A percentile compares a stretch with the other conserved stretches of the same genome.
Evolutionary conservation across 1,284 basidiomycete genomes (phyloP).

Genomic region (Cerrena zonata): DNA sequence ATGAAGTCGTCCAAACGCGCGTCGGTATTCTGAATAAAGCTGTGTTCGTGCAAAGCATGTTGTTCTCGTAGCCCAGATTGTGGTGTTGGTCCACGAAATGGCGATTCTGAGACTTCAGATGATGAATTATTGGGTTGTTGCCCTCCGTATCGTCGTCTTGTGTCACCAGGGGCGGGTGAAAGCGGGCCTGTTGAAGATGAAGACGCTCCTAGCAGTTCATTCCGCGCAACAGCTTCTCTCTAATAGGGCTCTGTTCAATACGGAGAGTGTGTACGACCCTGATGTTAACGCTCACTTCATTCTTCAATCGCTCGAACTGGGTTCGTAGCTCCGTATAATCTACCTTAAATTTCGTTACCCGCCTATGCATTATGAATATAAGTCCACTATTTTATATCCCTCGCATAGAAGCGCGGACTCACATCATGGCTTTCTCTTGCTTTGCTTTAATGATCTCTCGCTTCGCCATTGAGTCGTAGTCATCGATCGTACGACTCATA

Average conservation of each 20-base stretch:
- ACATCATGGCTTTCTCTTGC: conserved; percentile 91
- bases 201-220: conserved; percentile 50
- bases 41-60: conserved; percentile 79
- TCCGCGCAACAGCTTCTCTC: conserved; percentile 53
- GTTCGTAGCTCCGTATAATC: conserved; percentile 68
- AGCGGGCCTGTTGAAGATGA: conserved; percentile 42
- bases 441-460: conserved; percentile 91
- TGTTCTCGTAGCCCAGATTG: conserved; percentile 60
- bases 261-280: neutral
- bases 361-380: too few relatives aligned
- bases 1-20: conserved; percentile 81
- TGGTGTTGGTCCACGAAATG: conserved; percentile 59
- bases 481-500: conserved; percentile 86
- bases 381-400: neutral
- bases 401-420: conserved; percentile 22
- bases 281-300: conserved; percentile 38
- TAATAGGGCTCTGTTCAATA: conserved; percentile 27
- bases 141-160: conserved; percentile 52
- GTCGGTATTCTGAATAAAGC: conserved; percentile 79
- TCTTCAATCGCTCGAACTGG: conserved; percentile 68
- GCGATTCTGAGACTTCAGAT: conserved; percentile 57
- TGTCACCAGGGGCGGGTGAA: conserved; percentile 45
- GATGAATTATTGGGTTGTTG: conserved; percentile 34
- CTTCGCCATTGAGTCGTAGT: conserved; percentile 93
- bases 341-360: conserved; percentile 74